A percentile compares a stretch with the other conserved stretches of the same genome.
phyloP scores from a whole-genome alignment of 148 eudicot genomes.

The Nepenthes gracilis region DNA sequence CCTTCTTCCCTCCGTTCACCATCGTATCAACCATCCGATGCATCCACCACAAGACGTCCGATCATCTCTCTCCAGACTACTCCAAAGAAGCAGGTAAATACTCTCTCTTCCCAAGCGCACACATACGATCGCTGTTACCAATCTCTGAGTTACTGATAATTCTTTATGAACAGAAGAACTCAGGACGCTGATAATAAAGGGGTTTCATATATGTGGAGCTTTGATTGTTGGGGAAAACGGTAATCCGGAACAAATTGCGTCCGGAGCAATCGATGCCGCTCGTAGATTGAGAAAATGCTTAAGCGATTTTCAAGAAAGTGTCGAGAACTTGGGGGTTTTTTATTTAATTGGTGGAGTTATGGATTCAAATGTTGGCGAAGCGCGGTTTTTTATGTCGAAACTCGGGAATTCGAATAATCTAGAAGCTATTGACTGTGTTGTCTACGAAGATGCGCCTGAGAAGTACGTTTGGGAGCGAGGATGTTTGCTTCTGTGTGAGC shows the following conservation, averaged over 20 bases:
- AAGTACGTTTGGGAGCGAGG: conserved; percentile 82
- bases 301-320: conserved; percentile 11
- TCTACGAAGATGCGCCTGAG: conserved; percentile 62
- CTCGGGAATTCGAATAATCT: conserved; percentile 20
- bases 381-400: conserved; percentile 45
- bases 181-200: conserved; percentile 47
- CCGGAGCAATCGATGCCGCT: conserved; percentile 40
- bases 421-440: conserved; percentile 38
- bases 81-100: conserved; percentile 40
- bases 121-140: neutral
- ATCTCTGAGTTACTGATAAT: neutral
- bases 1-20: conserved; percentile 50
- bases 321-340: conserved; percentile 9
- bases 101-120: neutral
- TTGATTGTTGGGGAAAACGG: conserved; percentile 28
- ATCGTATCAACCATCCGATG: conserved; percentile 73
- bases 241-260: conserved; percentile 24
- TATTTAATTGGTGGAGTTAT: conserved; percentile 56
- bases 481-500: conserved; percentile 56
- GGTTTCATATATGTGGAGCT: conserved; percentile 85
- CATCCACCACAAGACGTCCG: conserved; percentile 40
- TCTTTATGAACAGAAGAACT: conserved; percentile 35
- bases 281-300: conserved; percentile 35
- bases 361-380: conserved; percentile 17
- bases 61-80: conserved; percentile 28